These are phyloP conservation scores for Hygrocybe coccinea DNA, from an alignment of 768 basidiomycete species.

Conservation along the genomic window DNA sequence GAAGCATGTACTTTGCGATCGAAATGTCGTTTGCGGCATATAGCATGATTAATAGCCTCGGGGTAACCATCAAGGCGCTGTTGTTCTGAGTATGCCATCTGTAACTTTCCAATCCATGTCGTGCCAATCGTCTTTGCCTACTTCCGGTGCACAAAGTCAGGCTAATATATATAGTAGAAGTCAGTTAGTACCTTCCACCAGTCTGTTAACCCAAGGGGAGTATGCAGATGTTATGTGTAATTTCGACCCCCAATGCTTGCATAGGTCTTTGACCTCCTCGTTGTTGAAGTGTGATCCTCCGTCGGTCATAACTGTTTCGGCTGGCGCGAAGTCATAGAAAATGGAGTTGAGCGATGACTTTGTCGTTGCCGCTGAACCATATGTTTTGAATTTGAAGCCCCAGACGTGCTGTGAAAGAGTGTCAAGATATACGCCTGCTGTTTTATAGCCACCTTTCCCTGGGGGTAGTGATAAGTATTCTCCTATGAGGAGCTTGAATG, in stretches of 20 bases:
- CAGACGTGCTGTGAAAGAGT: too few relatives aligned
- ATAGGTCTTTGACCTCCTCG: conserved; percentile 26
- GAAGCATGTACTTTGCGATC: conserved; percentile 16
- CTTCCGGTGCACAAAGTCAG: conserved; percentile 30
- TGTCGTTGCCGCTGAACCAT: conserved; percentile 17
- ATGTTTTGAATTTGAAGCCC: conserved; percentile 15
- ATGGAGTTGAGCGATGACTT: conserved; percentile 24
- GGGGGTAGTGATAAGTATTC: not conserved
- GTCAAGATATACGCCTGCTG: too few relatives aligned
- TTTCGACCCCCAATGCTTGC: conserved; percentile 8
- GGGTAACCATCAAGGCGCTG: conserved; percentile 29
- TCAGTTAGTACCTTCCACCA: conserved; percentile 32
- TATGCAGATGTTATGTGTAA: conserved; percentile 24
- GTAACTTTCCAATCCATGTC: conserved; percentile 2
- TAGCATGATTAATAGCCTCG: conserved; percentile 21
- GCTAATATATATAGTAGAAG: conserved; percentile 24
- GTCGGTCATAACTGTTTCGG: conserved; percentile 36
- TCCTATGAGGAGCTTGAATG: not conserved
- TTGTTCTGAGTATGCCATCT: conserved; percentile 28
- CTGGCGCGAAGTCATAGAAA: conserved; percentile 14
- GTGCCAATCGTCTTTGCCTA: conserved; percentile 22
- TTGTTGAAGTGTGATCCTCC: conserved; percentile 36
- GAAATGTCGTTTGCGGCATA: conserved; percentile 22
- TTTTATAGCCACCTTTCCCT: not conserved
- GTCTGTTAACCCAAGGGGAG: conserved; percentile 39